phyloP scores from a whole-genome alignment of 768 basidiomycete species.

The Mycena rosella region DNA sequence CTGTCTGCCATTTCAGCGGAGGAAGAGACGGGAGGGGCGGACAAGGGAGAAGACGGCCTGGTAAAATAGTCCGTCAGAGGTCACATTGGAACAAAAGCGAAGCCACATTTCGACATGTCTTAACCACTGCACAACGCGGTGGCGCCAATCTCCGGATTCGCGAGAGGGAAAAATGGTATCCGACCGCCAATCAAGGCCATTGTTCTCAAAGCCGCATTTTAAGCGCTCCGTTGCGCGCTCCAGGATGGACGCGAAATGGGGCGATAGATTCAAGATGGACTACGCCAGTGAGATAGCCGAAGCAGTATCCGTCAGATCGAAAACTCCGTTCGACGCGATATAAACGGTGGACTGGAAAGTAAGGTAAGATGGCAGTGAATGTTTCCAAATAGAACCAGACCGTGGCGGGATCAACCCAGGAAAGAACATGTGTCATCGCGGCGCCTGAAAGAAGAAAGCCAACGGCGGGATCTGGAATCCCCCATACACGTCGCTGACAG shows the following conservation, averaged over 20 bases:
- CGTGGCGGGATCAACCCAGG: no score
- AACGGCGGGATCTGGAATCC: no score
- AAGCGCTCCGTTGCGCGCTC: background rate
- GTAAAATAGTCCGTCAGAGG: background rate
- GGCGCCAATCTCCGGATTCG: background rate
- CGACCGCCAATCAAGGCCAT: slow-evolving; percentile 24
- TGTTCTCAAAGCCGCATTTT: slow-evolving; percentile 17
- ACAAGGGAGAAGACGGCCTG: slow-evolving; percentile 11
- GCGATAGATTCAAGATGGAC: slow-evolving; percentile 1
- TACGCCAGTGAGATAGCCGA: slow-evolving; percentile 14
- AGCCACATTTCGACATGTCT: slow-evolving; percentile 7
- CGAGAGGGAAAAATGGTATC: slow-evolving; percentile 2
- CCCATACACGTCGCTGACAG: no score
- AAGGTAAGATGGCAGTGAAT: no score
- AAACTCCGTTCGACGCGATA: background rate
- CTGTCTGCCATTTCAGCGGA: background rate
- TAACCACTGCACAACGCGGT: slow-evolving; percentile 20
- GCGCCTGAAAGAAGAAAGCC: no score
- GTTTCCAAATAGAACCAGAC: no score
- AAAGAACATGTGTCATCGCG: no score
- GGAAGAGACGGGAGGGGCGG: slow-evolving; percentile 9
- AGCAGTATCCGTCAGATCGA: slow-evolving; percentile 4
- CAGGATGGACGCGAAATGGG: slow-evolving; percentile 4
- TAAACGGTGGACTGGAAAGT: no score
- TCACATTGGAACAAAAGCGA: background rate